Conservation (phyloP, 1,139 yeast genomes). For the Geotrichum siamense region DNA sequence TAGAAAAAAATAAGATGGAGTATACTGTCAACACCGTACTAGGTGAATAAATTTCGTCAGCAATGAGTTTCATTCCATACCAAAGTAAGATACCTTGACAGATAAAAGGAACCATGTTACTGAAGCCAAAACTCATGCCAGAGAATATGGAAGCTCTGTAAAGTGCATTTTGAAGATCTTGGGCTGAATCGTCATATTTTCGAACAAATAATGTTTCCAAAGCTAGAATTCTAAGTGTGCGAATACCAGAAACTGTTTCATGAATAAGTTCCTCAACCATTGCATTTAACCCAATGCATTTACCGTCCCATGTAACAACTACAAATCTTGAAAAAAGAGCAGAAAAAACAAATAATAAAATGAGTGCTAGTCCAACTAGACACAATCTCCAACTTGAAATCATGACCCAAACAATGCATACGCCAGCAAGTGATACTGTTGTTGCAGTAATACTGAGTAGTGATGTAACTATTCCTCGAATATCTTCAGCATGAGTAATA, state of each 20-base stretch:
- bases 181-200: slow-evolving; percentile 26
- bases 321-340: slow-evolving; percentile 48
- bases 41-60: slow-evolving; percentile 47
- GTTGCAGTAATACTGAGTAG: slow-evolving; percentile 51
- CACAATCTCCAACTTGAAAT: slow-evolving; percentile 82
- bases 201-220: slow-evolving; percentile 44
- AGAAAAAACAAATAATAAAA: slow-evolving; percentile 51
- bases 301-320: slow-evolving; percentile 49
- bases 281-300: slow-evolving; percentile 52
- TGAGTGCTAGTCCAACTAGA: slow-evolving; percentile 66
- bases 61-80: slow-evolving; percentile 68
- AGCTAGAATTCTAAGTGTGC: slow-evolving; percentile 54
- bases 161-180: slow-evolving; percentile 27
- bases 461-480: slow-evolving; percentile 56
- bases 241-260: slow-evolving; percentile 54
- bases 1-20: slow-evolving; percentile 64
- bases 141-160: slow-evolving; percentile 22
- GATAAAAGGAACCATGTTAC: slow-evolving; percentile 47
- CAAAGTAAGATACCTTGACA: slow-evolving; percentile 67
- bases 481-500: slow-evolving; percentile 74
- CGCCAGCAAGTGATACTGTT: slow-evolving; percentile 45
- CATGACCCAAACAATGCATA: slow-evolving; percentile 73
- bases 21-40: slow-evolving; percentile 60
- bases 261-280: slow-evolving; percentile 48
- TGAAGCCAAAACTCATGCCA: slow-evolving; percentile 57